phyloP scores from a whole-genome alignment of 1,284 basidiomycete genomes.

The Phylloboletellus chloephorus region DNA sequence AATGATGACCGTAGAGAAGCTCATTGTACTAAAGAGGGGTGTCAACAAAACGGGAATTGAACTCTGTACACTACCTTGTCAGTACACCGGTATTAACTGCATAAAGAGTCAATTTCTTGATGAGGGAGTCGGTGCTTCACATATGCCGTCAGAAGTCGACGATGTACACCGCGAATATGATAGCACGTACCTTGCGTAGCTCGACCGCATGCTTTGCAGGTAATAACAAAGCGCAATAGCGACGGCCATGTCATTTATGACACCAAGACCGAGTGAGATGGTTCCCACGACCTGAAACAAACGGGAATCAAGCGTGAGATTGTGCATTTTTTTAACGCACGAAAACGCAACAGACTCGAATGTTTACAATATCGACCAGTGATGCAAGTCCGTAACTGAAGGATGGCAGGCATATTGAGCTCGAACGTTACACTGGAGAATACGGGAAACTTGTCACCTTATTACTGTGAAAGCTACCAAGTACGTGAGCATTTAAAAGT shows the following conservation, averaged over 20 bases:
- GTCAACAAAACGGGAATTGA: slow-evolving; percentile 4
- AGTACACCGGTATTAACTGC: slow-evolving; percentile 49
- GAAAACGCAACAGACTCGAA: slow-evolving; percentile 18
- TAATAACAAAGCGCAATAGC: slow-evolving; percentile 48
- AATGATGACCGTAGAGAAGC: slow-evolving; percentile 50
- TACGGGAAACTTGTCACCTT: slow-evolving; percentile 33
- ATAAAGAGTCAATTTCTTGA: slow-evolving; percentile 48
- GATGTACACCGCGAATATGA: neutral
- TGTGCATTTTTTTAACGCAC: no score
- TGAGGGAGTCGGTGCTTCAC: slow-evolving; percentile 53
- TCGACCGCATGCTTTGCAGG: slow-evolving; percentile 44
- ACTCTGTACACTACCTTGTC: slow-evolving; percentile 42
- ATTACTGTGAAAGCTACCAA: slow-evolving; percentile 42
- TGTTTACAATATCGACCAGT: slow-evolving; percentile 7
- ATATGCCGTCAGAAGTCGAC: neutral
- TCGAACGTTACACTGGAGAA: slow-evolving; percentile 8
- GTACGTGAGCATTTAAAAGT: slow-evolving; percentile 1
- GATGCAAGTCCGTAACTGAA: slow-evolving; percentile 14
- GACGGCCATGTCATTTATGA: slow-evolving; percentile 44
- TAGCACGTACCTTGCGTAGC: slow-evolving; percentile 31
- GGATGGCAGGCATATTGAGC: slow-evolving; percentile 16
- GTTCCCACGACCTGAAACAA: slow-evolving; percentile 37
- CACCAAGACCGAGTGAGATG: slow-evolving; percentile 40
- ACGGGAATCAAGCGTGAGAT: no score
- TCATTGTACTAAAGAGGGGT: slow-evolving; percentile 43